Conservation (phyloP, 2,329 filamentous ascomycete genomes). For the Neonectria magnoliae region DNA sequence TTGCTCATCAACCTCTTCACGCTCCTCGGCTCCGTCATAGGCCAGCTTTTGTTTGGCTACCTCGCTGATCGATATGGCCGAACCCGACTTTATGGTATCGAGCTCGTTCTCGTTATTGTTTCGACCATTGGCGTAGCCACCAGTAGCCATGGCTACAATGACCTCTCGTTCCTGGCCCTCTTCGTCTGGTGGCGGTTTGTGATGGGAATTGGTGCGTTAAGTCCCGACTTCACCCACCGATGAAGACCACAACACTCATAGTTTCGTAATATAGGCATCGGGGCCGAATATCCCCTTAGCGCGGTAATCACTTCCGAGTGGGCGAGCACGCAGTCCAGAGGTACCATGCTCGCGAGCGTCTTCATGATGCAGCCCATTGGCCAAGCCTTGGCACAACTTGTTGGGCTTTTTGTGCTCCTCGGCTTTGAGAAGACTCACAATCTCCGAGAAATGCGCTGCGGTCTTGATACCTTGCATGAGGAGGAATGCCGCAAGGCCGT, state of each 20-base stretch:
- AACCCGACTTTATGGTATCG: conserved; percentile 65
- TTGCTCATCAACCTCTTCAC: conserved; percentile 64
- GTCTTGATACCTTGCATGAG: conserved; percentile 56
- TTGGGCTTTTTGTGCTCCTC: conserved; percentile 64
- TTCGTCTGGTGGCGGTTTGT: conserved; percentile 66
- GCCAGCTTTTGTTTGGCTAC: conserved; percentile 63
- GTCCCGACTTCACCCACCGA: conserved; percentile 9
- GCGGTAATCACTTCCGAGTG: conserved; percentile 76
- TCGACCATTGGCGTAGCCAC: conserved; percentile 67
- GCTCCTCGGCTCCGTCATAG: conserved; percentile 61
- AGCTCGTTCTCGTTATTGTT: conserved; percentile 64
- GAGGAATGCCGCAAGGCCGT: conserved; percentile 58
- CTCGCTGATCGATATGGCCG: conserved; percentile 65
- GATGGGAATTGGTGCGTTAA: conserved; percentile 59
- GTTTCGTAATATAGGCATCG: conserved; percentile 58
- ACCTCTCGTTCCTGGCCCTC: conserved; percentile 60
- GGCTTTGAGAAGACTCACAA: conserved; percentile 55
- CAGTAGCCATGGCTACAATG: conserved; percentile 59
- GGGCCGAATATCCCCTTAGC: conserved; percentile 74
- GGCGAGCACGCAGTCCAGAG: conserved; percentile 69
- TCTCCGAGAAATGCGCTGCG: conserved; percentile 58
- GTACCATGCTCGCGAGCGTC: conserved; percentile 74
- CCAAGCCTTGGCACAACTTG: conserved; percentile 71
- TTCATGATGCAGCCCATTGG: conserved; percentile 77
- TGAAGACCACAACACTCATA: conserved; percentile 14